A percentile compares a stretch with the other conserved stretches of the same genome.
These are phyloP conservation scores for Grosmannia serpens DNA, from an alignment of 2,329 filamentous ascomycete genomes.

Conservation along the genomic window DNA sequence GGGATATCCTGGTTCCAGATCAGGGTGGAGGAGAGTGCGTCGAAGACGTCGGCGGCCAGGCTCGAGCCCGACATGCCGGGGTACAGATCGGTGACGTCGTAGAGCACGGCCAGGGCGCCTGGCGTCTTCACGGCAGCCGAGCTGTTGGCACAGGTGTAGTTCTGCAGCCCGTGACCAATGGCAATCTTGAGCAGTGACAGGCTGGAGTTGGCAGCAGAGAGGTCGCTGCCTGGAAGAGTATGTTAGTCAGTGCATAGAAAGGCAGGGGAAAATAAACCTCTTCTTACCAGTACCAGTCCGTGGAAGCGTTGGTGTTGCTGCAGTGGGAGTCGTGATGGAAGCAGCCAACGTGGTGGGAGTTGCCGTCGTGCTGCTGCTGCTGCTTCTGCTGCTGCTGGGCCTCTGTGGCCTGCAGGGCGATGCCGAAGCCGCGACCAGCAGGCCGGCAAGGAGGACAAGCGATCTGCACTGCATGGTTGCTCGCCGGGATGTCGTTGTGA, in stretches of 20 bases:
- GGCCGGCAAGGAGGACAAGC: not conserved
- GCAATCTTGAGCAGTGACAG: constrained; percentile 40
- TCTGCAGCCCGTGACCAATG: constrained; percentile 55
- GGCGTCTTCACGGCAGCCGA: constrained; percentile 22
- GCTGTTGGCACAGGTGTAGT: constrained; percentile 48
- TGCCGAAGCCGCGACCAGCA: constrained; percentile 10
- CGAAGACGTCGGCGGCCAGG: constrained; percentile 27
- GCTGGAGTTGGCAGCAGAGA: constrained; percentile 28
- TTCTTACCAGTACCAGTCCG: constrained; percentile 24
- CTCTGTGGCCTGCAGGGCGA: constrained; percentile 9
- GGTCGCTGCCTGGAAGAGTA: constrained; percentile 25
- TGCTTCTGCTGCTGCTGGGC: not conserved
- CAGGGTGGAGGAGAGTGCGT: constrained; percentile 26
- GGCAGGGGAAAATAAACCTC: not conserved
- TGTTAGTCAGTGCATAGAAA: not conserved
- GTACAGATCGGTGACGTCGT: constrained; percentile 43
- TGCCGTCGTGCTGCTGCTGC: not conserved
- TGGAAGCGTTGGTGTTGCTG: constrained; percentile 3
- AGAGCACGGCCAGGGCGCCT: constrained; percentile 49
- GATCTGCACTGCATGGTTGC: constrained; percentile 1
- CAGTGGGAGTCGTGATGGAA: constrained; percentile 3
- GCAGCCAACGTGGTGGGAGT: not conserved
- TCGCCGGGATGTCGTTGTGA: not conserved
- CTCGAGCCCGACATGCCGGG: constrained; percentile 28
- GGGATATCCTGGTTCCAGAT: constrained; percentile 33